phyloP scores from a whole-genome alignment of 805 yeast genomes.

The Wickerhamomyces strasburgensis region DNA sequence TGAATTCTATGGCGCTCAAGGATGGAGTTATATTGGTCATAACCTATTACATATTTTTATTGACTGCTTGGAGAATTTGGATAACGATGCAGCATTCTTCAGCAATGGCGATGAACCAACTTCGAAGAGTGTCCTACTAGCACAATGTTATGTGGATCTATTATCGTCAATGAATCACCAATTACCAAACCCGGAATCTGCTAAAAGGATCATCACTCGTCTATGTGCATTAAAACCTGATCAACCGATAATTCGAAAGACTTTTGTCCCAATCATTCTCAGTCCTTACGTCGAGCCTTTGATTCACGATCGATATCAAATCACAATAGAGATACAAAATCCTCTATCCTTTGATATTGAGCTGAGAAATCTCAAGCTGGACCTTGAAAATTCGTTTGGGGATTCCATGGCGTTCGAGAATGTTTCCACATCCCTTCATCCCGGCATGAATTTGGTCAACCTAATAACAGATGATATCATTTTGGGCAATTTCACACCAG shows the following conservation, averaged over 20 bases:
- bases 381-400: conserved; percentile 14
- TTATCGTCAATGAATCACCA: conserved; percentile 2
- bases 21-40: conserved; percentile 73
- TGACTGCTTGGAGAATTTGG: conserved; percentile 53
- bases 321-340: too few relatives aligned
- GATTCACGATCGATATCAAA: too few relatives aligned
- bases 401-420: conserved; percentile 8
- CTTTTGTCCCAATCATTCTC: too few relatives aligned
- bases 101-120: conserved; percentile 2
- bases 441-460: conserved; percentile 3
- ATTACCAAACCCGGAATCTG: background rate
- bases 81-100: conserved; percentile 23
- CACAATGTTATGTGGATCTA: conserved; percentile 7
- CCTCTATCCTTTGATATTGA: too few relatives aligned
- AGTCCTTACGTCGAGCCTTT: too few relatives aligned
- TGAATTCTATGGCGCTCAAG: conserved; percentile 57
- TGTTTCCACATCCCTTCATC: background rate
- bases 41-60: conserved; percentile 62
- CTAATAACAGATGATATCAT: conserved; percentile 28
- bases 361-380: conserved; percentile 17
- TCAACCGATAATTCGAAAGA: too few relatives aligned
- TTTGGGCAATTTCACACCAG: conserved; percentile 32
- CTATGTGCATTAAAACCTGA: background rate
- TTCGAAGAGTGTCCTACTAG: conserved; percentile 6
- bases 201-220: background rate